These are phyloP conservation scores for Sutorius eximius DNA, from an alignment of 1,284 basidiomycete species.

Conservation along the genomic window DNA sequence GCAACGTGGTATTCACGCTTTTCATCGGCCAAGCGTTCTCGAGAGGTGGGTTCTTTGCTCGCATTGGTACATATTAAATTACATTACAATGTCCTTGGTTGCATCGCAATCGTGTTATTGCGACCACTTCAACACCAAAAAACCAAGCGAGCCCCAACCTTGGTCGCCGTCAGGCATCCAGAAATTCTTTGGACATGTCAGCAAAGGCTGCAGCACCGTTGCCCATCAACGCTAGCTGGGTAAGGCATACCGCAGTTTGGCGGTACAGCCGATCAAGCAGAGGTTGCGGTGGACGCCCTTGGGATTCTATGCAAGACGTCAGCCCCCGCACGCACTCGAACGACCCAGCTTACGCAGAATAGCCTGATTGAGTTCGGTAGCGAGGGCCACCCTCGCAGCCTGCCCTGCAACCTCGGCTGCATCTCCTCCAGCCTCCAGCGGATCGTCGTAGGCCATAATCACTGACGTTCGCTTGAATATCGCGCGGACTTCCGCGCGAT, in stretches of 20 bases:
- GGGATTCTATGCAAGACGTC: conserved; percentile 56
- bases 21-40: background rate
- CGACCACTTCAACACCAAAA: background rate
- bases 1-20: background rate
- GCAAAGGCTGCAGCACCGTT: conserved; percentile 77
- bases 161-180: conserved; percentile 39
- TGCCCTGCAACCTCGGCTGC: conserved; percentile 66
- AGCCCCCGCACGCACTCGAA: conserved; percentile 4
- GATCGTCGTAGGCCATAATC: conserved; percentile 77
- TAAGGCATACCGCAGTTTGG: conserved; percentile 63
- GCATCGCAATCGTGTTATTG: background rate
- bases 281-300: conserved; percentile 68
- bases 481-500: conserved; percentile 62
- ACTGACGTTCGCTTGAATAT: conserved; percentile 73
- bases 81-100: conserved; percentile 19
- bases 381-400: conserved; percentile 62
- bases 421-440: conserved; percentile 60
- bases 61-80: conserved; percentile 11
- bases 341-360: conserved; percentile 64
- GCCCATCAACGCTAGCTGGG: conserved; percentile 67
- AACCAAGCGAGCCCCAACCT: background rate
- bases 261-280: conserved; percentile 74
- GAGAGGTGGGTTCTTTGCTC: conserved; percentile 18
- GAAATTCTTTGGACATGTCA: conserved; percentile 70
- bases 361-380: conserved; percentile 76